Conservation (phyloP, 2,329 filamentous ascomycete species). For the Alternaria metachromatica region DNA sequence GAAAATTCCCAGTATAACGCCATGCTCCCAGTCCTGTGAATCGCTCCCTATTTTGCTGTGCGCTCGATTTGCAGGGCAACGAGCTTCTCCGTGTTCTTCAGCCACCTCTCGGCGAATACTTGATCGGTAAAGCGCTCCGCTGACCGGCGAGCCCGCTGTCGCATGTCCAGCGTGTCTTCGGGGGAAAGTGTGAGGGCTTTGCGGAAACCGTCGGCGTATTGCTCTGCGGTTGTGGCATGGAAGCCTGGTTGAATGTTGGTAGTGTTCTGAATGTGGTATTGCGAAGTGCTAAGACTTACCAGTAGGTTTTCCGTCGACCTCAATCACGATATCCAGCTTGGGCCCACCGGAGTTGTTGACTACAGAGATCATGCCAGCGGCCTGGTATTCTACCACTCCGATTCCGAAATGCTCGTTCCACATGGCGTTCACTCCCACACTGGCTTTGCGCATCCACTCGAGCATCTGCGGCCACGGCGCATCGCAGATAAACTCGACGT, state of each 20-base stretch:
- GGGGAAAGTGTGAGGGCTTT: conserved; percentile 72
- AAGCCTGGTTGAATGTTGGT: conserved; percentile 66
- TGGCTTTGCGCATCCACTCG: conserved; percentile 76
- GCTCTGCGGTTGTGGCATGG: conserved; percentile 76
- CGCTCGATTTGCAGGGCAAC: conserved; percentile 56
- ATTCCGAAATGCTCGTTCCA: conserved; percentile 99
- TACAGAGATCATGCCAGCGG: conserved; percentile 88
- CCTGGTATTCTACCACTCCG: conserved; percentile 97
- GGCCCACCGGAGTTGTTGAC: conserved; percentile 94
- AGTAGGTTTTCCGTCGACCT: conserved; percentile 78
- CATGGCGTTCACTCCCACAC: conserved; percentile 95
- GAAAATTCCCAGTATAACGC: conserved; percentile 1
- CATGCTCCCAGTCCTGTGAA: not conserved
- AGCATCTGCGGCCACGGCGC: conserved; percentile 88
- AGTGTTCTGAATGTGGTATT: not conserved
- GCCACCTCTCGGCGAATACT: conserved; percentile 82
- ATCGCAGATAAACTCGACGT: conserved; percentile 87
- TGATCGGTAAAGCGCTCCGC: conserved; percentile 87
- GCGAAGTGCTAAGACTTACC: conserved; percentile 56
- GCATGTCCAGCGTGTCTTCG: conserved; percentile 73
- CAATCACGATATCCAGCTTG: conserved; percentile 88
- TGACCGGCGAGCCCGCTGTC: conserved; percentile 76
- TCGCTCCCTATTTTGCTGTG: conserved; percentile 9
- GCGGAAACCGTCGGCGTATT: conserved; percentile 83
- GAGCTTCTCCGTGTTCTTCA: conserved; percentile 74